These are phyloP conservation scores for Apophysomyces variabilis DNA, from an alignment of 371 early-diverging fungal species.

Conservation along the genomic window DNA sequence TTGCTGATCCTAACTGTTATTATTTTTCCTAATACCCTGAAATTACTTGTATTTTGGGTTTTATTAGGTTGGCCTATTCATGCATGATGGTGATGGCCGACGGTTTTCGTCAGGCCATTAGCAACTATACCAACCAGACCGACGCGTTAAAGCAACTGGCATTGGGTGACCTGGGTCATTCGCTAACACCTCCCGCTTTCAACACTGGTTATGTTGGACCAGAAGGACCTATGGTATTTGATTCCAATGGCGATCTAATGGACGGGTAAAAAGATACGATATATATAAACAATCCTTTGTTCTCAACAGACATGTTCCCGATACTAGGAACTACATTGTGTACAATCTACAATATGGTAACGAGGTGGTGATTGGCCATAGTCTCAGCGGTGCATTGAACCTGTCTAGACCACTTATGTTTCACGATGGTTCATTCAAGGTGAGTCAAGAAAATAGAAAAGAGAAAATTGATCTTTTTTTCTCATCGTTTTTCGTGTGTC, in stretches of 20 bases:
- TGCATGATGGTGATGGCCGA: constrained; percentile 68
- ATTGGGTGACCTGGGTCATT: constrained; percentile 43
- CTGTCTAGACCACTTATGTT: constrained; percentile 52
- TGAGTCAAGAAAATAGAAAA: constrained; percentile 15
- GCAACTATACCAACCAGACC: constrained; percentile 43
- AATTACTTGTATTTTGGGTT: not conserved
- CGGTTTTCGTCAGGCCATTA: constrained; percentile 44
- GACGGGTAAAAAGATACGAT: constrained; percentile 40
- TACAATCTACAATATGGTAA: constrained; percentile 56
- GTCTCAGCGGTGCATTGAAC: constrained; percentile 50
- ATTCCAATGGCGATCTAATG: constrained; percentile 58
- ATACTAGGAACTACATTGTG: constrained; percentile 38
- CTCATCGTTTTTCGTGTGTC: not conserved
- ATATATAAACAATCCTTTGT: constrained; percentile 3
- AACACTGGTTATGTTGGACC: constrained; percentile 65
- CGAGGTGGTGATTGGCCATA: constrained; percentile 45
- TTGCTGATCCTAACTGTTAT: not conserved
- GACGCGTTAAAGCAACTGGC: constrained; percentile 42
- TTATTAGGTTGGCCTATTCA: constrained; percentile 51
- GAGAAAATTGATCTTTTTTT: not conserved
- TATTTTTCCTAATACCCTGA: not conserved
- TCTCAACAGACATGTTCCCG: not conserved
- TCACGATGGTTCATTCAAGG: constrained; percentile 55
- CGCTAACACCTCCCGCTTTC: constrained; percentile 50
- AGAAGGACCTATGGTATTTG: constrained; percentile 61